Evolutionary conservation across 2,329 filamentous ascomycete species (phyloP).

Genomic region (Cylindrodendrum hubeiense): DNA sequence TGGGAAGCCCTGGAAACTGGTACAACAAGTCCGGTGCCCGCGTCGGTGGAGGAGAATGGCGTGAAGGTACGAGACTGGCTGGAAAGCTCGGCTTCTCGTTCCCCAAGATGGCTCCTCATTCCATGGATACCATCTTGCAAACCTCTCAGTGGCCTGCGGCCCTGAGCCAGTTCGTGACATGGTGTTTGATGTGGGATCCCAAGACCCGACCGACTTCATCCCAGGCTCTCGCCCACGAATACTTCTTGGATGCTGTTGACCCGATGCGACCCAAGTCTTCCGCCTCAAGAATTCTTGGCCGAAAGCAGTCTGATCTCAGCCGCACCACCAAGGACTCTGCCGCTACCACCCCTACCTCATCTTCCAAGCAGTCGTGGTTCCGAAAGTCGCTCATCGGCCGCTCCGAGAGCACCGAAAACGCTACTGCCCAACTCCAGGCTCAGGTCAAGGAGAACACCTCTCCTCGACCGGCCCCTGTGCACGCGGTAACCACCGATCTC

Average conservation of each 20-base stretch:
- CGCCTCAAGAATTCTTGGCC: conserved; percentile 83
- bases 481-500: conserved; percentile 56
- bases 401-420: conserved; percentile 76
- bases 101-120: conserved; percentile 98
- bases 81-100: conserved; percentile 99
- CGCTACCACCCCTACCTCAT: conserved; percentile 70
- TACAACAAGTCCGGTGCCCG: conserved; percentile 90
- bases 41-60: conserved; percentile 97
- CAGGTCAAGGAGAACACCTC: conserved; percentile 60
- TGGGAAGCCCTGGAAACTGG: conserved; percentile 99
- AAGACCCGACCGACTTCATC: conserved; percentile 90
- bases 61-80: conserved; percentile 90
- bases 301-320: conserved; percentile 89
- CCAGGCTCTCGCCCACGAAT: conserved; percentile 95
- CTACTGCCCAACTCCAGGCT: conserved; percentile 59
- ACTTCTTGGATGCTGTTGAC: conserved; percentile 92
- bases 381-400: conserved; percentile 91
- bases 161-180: conserved; percentile 93
- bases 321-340: conserved; percentile 72
- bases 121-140: conserved; percentile 94
- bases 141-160: conserved; percentile 91
- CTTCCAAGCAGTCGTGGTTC: conserved; percentile 95
- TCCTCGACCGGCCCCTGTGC: conserved; percentile 60
- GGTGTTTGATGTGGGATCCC: conserved; percentile 99
- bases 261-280: conserved; percentile 93